Conservation (phyloP, 2,329 filamentous ascomycete species). For the Colletotrichum ledebouriae region DNA sequence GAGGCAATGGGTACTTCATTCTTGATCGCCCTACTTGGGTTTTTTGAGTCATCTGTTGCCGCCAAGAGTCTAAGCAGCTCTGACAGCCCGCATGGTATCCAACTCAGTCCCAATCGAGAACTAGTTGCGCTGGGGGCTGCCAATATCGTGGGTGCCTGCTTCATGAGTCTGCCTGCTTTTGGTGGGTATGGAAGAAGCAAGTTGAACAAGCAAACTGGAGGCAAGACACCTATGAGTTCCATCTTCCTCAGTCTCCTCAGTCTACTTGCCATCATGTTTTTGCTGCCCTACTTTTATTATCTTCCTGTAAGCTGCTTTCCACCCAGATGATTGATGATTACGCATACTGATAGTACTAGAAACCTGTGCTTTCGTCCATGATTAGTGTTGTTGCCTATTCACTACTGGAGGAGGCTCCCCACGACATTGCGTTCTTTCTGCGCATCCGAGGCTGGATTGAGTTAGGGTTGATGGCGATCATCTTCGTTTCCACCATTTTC, state of each 20-base stretch:
- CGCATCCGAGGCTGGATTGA: conserved; percentile 89
- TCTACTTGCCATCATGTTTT: conserved; percentile 81
- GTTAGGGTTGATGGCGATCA: conserved; percentile 87
- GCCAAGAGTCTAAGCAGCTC: conserved; percentile 86
- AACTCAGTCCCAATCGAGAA: conserved; percentile 91
- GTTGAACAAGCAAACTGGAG: conserved; percentile 92
- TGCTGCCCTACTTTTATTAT: conserved; percentile 94
- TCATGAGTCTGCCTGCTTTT: conserved; percentile 93
- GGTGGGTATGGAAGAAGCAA: conserved; percentile 97
- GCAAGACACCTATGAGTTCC: conserved; percentile 93
- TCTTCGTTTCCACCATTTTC: conserved; percentile 92
- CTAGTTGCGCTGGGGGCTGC: conserved; percentile 91
- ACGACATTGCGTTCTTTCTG: conserved; percentile 91
- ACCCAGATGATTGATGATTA: background rate
- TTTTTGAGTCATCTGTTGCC: conserved; percentile 97
- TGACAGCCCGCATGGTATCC: conserved; percentile 81
- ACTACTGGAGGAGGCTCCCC: conserved; percentile 93
- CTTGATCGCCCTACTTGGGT: conserved; percentile 93
- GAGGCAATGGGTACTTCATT: conserved; percentile 93
- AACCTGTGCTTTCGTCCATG: conserved; percentile 93
- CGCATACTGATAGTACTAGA: conserved; percentile 62
- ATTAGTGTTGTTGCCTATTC: conserved; percentile 96
- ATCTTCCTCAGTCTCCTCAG: conserved; percentile 88
- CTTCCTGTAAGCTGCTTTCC: conserved; percentile 77
- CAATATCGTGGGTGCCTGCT: conserved; percentile 91